phyloP scores from a whole-genome alignment of 2,329 filamentous ascomycete genomes.

The Talaromyces sp. region DNA sequence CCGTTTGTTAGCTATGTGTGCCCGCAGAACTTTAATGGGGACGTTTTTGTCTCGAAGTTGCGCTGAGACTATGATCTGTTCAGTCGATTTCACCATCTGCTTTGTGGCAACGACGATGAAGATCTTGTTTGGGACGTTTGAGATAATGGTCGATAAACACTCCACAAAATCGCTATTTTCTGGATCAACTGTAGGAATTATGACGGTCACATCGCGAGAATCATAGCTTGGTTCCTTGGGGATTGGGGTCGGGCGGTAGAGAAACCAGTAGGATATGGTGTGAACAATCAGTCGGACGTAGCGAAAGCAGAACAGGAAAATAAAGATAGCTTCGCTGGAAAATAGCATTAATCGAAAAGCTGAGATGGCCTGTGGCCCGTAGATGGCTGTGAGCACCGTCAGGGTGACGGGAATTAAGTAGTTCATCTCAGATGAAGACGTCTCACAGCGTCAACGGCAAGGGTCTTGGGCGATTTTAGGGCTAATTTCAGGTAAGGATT shows the following conservation, averaged over 20 bases:
- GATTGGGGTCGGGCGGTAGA: conserved; percentile 35
- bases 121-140: conserved; percentile 36
- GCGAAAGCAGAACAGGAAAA: conserved; percentile 39
- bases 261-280: conserved; percentile 34
- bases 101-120: conserved; percentile 46
- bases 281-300: conserved; percentile 47
- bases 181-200: conserved; percentile 51
- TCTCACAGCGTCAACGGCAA: background rate
- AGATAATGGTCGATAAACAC: conserved; percentile 39
- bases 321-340: conserved; percentile 22
- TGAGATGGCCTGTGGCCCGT: background rate
- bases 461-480: background rate
- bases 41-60: conserved; percentile 12
- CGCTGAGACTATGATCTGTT: background rate
- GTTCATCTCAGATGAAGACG: background rate
- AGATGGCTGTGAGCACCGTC: background rate
- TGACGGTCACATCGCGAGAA: conserved; percentile 44
- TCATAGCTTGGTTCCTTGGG: conserved; percentile 27
- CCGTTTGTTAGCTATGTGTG: conserved; percentile 45
- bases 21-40: conserved; percentile 26
- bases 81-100: conserved; percentile 1
- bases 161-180: conserved; percentile 37
- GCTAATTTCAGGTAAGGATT: background rate
- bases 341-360: background rate
- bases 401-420: background rate